Base-by-base conservation (phyloP, 2,329 filamentous ascomycete genomes). In the Coniochaeta sp. region DNA sequence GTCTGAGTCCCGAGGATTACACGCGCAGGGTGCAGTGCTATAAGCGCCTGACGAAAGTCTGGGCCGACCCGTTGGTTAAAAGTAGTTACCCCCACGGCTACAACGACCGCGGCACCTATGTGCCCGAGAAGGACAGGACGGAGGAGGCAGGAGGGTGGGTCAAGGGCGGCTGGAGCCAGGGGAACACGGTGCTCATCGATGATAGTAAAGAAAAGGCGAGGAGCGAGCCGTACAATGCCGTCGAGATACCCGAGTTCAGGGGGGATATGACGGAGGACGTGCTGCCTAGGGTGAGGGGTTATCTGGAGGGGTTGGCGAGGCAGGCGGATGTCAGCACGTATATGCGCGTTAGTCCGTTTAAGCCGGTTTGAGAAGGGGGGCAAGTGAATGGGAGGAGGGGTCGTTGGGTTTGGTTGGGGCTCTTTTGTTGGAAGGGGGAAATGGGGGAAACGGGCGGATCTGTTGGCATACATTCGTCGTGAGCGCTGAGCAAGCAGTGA, bases 151-250 rank as follows among this genome's bases (percentile, higher is more conserved):
- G 18, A 18, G n/a, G 13, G 12, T 16, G 38, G 26, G 13, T 9
- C 26, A 16, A 4, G 28, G 67, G 62, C 13, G 60, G 65, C 12
- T 97, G 91, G 87, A 79, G 84, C 60, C 91, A 96, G 69, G 77
- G 77, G 49, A 95, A 97, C 67, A 97, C 94, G 0, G 78, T 97
- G 6, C 75, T 99, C 24, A 83, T 97, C 33, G 94, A 99, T 60
- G 94, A 97, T 69, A 89, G 85, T 27, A 61, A 70, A 1, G 78
- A 91, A 61, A 99, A 97, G 73, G 91, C 86, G 1, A 76, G 81
- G 24, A 85, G 79, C 51, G 89, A 99, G 67, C 94, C 94, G 1
- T 81, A 82, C 70, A 97, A 97, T 61, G 76, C 94, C 20, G 70
- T 97, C 9, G 74, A 84, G 57, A 78, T 97, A 20, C 88, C 91